phyloP scores from a whole-genome alignment of 768 basidiomycete species.

The Mycena sanguinolenta region DNA sequence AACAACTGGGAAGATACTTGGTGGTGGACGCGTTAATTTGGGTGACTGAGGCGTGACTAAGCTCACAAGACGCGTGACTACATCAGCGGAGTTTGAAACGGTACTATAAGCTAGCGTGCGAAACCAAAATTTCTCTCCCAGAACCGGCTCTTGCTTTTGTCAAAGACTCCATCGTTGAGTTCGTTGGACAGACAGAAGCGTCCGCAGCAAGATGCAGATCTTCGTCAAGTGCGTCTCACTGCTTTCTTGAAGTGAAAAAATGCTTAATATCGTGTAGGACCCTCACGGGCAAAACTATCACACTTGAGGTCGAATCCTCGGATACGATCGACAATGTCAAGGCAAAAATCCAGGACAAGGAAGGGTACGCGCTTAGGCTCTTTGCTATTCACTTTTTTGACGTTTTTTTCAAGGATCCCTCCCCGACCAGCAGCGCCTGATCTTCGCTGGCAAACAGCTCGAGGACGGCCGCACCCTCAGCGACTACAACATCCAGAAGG shows the following conservation, averaged over 20 bases:
- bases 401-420: constrained; percentile 69
- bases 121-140: constrained; percentile 31
- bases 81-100: constrained; percentile 40
- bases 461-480: constrained; percentile 97
- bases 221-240: constrained; percentile 88
- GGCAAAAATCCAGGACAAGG: constrained; percentile 97
- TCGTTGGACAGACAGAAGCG: constrained; percentile 93
- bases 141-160: constrained; percentile 79
- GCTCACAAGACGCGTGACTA: no score
- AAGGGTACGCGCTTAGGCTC: constrained; percentile 70
- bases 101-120: constrained; percentile 49
- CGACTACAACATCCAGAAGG: constrained; percentile 99
- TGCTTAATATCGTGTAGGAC: constrained; percentile 51
- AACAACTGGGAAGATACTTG: constrained; percentile 38
- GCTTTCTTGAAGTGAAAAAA: background rate
- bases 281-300: constrained; percentile 99
- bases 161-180: constrained; percentile 92
- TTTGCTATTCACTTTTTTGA: constrained; percentile 16
- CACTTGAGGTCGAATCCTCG: constrained; percentile 97
- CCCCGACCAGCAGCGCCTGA: constrained; percentile 97
- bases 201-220: constrained; percentile 89
- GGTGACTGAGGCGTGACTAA: background rate
- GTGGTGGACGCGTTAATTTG: constrained; percentile 7
- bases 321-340: constrained; percentile 99
- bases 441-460: constrained; percentile 99